Evolutionary conservation across 192 early-diverging fungal genomes (phyloP), one percentile per base, ranked within the genome.

Genomic region (Umbelopsis sp.): DNA sequence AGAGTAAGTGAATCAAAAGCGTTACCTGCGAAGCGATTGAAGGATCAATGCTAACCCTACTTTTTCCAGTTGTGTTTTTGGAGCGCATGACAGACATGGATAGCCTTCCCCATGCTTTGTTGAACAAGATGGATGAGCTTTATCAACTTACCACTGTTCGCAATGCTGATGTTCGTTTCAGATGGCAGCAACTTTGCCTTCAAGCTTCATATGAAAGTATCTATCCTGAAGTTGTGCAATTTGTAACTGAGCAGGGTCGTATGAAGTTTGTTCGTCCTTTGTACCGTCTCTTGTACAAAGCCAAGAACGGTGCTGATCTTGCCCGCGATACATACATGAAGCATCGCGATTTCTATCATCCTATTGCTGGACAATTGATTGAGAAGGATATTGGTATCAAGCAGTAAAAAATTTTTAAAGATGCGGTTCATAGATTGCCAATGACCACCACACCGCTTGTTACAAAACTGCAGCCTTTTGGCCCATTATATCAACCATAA

Each of bases 251-350:
- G 48, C 92, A 95, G 74, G 97, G 97, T 2, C 83, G 97, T 52
- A 97, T 98, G 97, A 97, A 97, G 82, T 96, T 88, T 77, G 90
- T 92, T 4, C 80, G 94, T 15, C 94, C 95, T 30, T 80, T 99
- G 21, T 97, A 93, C 74, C 85, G 92, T 66, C 75, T 86, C 52
- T 76, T 94, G 20, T 83, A 89, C 73, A 78, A 84, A 49, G 85
- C 86, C 64, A 85, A 89, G 25, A 90, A 93, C 67, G 94, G 94
- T 2, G 75, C 78, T 25, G 81, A 88, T 21, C 70, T 98, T 46
- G 96, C 97, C 16, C 82, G 81, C 69, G 74, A 87, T 72, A 94
- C 94, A 8, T 99, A 96, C 77, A 37, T 82, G 77, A 76, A 92
- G 67, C 76, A 95, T 76, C 86, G 85, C 49, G 77, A 77, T 0